Base-by-base conservation (phyloP, 2,329 filamentous ascomycete species). In the Helicocarpus griseus region DNA sequence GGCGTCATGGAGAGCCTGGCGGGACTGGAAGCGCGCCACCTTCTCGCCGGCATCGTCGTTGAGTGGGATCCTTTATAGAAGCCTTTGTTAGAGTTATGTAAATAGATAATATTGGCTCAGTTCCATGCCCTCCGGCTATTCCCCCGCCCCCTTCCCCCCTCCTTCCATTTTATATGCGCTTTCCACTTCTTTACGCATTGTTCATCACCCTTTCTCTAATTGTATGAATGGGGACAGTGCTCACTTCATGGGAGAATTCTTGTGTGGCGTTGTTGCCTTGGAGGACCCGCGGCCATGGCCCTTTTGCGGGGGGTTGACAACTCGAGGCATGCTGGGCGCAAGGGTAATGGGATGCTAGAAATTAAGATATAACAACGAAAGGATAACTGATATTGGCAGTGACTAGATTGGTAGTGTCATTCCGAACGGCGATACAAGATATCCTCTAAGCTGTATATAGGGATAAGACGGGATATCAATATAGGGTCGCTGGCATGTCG, bases 41-140 rank as follows among this genome's bases (percentile, higher is more conserved):
- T 94, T 95, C 73, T 98, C 93, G 61, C 85, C 82, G 54, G 82
- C 84, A 76, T 98, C 93, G 73, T 98, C 93, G 73, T 97, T 97
- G 56, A 98, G 81, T 33, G 93, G 90, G 54, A 98, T 94, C 67
- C 89, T 95, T 50, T 52, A 21, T 36, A 51, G 38, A 40, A 41
- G 33, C 38, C 24, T 14, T 17, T 51, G n/a, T 53, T 35, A 35
- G 28, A 14, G 44, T 31, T 17, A 24, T 46, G 28, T 19, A 28
- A 43, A 17, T 22, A 45, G 24, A n/a, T 29, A 29, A 28, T 31
- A 31, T 31, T 31, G 29, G 13, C 14, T 36, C 28, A 24, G 21
- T 22, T 21, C 36, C 35, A 46, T n/a, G 21, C 29, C 22, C 14
- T n/a, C 17, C 17, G 31, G 31, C 44, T 19, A 29, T n/a, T 35